Base-by-base conservation (phyloP, 2,329 filamentous ascomycete species). In the Bipolaris oryzae region DNA sequence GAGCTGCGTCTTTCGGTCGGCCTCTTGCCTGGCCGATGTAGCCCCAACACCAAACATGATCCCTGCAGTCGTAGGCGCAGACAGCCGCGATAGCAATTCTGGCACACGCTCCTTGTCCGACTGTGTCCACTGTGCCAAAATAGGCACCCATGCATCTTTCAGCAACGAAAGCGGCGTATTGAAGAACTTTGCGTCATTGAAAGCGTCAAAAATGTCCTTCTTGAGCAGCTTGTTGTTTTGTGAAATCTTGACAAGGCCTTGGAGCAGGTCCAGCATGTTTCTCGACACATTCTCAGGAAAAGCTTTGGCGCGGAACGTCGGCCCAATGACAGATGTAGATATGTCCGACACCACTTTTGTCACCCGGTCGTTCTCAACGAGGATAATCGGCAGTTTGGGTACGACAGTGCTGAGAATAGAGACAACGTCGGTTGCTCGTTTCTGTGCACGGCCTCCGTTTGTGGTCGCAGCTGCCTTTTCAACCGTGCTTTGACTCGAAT, bases 1-100 rank as follows among this genome's bases (percentile, higher is more conserved):
- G 28, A 96, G 84, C 76, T 98, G 94, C 1, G 93, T 92, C 77
- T 89, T 95, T 55, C 93, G 89, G 76, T 99, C 95, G 5, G 96
- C 92, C 77, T 99, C 95, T n/a, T 96, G 85, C 56, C 95, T 85
- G 34, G 95, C 95, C 41, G 93, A 96, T 20, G 91, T 92, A 6
- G 95, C 95, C 10, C 96, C 96, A 0, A 99, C 95, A n/a, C 95
- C 95, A 70, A 99, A 99, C 73, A 99, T 94, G 66, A 99, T 96
- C 7, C 95, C 95, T 0, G 96, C 95, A 13, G 93, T 94, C 1
- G 93, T 92, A 5, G 95, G 95, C 3, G 93, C 85, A 5, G 88
- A 88, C 60, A 99, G 85, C 18, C 92, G 89, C 35, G 85, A 82
- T 7, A 98, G 78, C 3, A 97, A 80, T 60, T 99, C 95, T 0